Evolutionary conservation across 176 grass and related monocot genomes (phyloP).

Genomic region (Avena atlantica): DNA sequence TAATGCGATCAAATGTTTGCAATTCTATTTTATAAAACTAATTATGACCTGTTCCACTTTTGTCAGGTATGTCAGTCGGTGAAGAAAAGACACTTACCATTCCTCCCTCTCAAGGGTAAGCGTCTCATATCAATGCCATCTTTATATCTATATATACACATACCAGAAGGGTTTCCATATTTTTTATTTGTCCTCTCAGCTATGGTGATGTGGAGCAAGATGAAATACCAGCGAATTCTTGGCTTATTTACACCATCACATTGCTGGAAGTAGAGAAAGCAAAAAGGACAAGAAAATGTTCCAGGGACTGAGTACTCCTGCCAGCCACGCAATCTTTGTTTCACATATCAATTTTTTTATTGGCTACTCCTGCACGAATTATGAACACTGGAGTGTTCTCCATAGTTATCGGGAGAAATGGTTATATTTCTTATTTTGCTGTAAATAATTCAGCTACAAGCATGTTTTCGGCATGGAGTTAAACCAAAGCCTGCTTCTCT

Average conservation of each 20-base stretch:
- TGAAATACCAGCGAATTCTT: not conserved
- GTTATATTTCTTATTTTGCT: too few species aligned
- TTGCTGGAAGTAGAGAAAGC: not conserved
- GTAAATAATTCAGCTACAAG: too few species aligned
- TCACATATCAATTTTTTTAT: too few species aligned
- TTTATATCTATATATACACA: not conserved
- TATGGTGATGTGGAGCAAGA: not conserved
- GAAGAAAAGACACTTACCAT: constrained; percentile 16
- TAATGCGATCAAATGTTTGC: not conserved
- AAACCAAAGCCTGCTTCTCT: too few species aligned
- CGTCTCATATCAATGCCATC: not conserved
- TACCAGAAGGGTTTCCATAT: not conserved
- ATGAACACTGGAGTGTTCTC: too few species aligned
- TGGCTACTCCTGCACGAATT: too few species aligned
- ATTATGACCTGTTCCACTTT: not conserved
- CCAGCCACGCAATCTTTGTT: too few species aligned
- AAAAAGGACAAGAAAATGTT: too few species aligned
- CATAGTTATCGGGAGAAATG: too few species aligned
- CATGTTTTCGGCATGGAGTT: too few species aligned
- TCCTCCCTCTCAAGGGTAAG: not conserved
- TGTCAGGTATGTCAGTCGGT: constrained; percentile 32
- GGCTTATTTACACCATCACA: not conserved
- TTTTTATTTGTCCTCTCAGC: not conserved
- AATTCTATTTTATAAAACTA: not conserved
- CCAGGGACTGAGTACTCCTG: too few species aligned